Evolutionary conservation across 768 basidiomycete genomes (phyloP).

Genomic region (Tylopilus subfusipes): DNA sequence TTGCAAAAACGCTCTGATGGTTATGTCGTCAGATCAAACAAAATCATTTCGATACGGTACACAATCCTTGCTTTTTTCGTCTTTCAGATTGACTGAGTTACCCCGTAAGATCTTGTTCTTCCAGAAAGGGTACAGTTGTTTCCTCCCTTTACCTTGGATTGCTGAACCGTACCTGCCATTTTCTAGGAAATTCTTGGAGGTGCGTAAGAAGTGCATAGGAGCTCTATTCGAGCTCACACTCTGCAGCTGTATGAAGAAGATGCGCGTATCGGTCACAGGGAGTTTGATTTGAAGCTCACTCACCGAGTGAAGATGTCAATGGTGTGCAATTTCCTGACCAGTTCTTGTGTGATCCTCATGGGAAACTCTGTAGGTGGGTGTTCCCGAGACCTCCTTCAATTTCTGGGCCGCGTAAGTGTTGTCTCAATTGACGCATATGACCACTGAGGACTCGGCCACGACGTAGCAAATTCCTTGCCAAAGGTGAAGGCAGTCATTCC

Average conservation of each 20-base stretch:
- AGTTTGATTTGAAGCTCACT: conserved; percentile 92
- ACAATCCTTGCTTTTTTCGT: conserved; percentile 4
- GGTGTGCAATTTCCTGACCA: conserved; percentile 44
- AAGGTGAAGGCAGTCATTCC: conserved; percentile 27
- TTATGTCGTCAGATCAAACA: conserved; percentile 81
- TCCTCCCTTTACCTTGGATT: conserved; percentile 4
- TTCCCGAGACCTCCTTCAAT: conserved; percentile 91
- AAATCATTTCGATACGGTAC: conserved; percentile 91
- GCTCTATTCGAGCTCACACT: not conserved
- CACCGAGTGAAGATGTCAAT: conserved; percentile 98
- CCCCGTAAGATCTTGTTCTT: conserved; percentile 78
- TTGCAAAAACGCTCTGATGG: conserved; percentile 1
- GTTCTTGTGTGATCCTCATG: not conserved
- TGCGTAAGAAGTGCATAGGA: conserved; percentile 22
- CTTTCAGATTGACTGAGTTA: conserved; percentile 15
- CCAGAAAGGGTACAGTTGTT: conserved; percentile 78
- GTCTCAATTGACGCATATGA: not conserved
- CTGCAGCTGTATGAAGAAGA: conserved; percentile 88
- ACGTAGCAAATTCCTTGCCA: conserved; percentile 74
- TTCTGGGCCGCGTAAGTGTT: conserved; percentile 81
- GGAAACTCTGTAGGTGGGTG: conserved; percentile 64
- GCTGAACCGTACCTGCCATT: conserved; percentile 19
- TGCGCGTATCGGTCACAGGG: conserved; percentile 86
- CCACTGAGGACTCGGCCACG: conserved; percentile 1
- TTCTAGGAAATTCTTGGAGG: conserved; percentile 78